Conservation (phyloP, 495 filamentous ascomycete species). For the Penicillium crystallinum region DNA sequence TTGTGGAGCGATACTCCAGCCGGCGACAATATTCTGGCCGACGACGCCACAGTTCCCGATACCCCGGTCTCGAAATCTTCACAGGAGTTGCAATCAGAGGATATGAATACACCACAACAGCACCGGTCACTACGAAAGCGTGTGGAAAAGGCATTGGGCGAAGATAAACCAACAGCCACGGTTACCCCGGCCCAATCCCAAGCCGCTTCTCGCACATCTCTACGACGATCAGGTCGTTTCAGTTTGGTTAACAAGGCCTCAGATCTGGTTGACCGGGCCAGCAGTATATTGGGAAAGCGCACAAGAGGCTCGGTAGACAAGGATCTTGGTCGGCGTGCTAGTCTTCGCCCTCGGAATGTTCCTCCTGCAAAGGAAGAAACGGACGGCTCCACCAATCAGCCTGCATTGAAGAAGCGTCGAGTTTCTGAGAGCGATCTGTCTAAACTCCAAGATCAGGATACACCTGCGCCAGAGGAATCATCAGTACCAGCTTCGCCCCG, state of each 20-base stretch:
- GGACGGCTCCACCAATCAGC: conserved; percentile 15
- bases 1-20: conserved; percentile 30
- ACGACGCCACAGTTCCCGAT: conserved; percentile 34
- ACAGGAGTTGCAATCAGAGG: conserved; percentile 35
- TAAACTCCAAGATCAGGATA: conserved; percentile 38
- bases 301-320: conserved; percentile 42
- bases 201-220: conserved; percentile 14
- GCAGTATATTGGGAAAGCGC: conserved; percentile 52
- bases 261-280: conserved; percentile 38
- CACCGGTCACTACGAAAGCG: conserved; percentile 44
- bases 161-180: conserved; percentile 35
- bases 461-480: conserved; percentile 32
- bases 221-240: conserved; percentile 37
- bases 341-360: conserved; percentile 35
- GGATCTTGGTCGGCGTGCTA: conserved; percentile 36
- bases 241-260: conserved; percentile 41
- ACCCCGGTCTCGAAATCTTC: conserved; percentile 41
- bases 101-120: conserved; percentile 33
- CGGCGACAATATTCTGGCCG: conserved; percentile 28
- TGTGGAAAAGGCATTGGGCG: conserved; percentile 40
- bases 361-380: conserved; percentile 28
- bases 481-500: conserved; percentile 31
- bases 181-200: conserved; percentile 10
- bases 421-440: conserved; percentile 45
- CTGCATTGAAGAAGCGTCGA: conserved; percentile 44